phyloP scores from a whole-genome alignment of 768 basidiomycete species.

The Pisolithus orientalis region DNA sequence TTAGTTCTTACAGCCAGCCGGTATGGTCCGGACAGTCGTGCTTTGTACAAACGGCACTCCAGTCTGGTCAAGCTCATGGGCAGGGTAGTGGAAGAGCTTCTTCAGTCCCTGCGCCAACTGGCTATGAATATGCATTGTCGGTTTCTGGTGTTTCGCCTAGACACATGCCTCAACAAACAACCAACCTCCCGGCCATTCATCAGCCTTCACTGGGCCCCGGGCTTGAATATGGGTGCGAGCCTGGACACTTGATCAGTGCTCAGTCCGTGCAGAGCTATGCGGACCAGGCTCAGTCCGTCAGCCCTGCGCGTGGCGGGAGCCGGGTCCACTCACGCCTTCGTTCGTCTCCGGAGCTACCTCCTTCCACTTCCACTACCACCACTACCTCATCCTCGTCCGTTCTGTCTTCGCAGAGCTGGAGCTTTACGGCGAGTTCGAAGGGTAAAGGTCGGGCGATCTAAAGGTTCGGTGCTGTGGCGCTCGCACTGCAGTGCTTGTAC shows the following conservation, averaged over 20 bases:
- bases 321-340: no score
- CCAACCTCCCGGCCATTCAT: no score
- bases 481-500: no score
- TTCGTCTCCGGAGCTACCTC: no score
- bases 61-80: conserved; percentile 3
- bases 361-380: background rate
- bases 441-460: background rate
- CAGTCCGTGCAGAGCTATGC: no score
- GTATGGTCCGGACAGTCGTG: conserved; percentile 20
- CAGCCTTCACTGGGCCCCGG: no score
- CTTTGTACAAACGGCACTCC: conserved; percentile 16
- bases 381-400: conserved; percentile 11
- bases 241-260: no score
- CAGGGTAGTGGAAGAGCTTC: background rate
- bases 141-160: no score
- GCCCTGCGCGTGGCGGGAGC: no score
- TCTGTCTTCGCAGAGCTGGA: conserved; percentile 9
- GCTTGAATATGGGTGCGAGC: no score
- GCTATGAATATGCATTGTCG: conserved; percentile 3
- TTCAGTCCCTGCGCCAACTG: background rate
- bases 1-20: conserved; percentile 2
- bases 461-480: background rate
- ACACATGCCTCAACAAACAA: no score
- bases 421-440: background rate
- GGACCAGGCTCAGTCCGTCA: no score